These are phyloP conservation scores for Phytophthora agathidicida DNA, from an alignment of 352 stramenopile genomes.

Conservation along the genomic window DNA sequence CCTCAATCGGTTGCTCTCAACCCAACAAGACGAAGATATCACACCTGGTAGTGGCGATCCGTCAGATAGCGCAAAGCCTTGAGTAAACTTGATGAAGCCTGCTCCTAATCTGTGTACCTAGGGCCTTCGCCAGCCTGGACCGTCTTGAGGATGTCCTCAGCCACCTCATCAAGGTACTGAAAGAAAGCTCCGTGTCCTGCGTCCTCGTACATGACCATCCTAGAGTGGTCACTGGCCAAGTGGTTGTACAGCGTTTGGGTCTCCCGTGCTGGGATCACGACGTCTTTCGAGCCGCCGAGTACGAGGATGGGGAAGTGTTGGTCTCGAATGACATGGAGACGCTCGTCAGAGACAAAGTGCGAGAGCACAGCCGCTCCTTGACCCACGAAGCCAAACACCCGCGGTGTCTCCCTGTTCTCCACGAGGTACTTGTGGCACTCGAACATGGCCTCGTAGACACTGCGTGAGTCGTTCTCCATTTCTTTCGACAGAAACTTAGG, in stretches of 20 bases:
- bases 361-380: conserved; percentile 40
- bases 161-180: conserved; percentile 51
- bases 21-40: too few species aligned
- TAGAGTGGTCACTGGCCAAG: conserved; percentile 36
- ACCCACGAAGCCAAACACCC: conserved; percentile 39
- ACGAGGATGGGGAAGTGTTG: conserved; percentile 43
- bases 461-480: conserved; percentile 32
- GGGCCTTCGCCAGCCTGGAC: conserved; percentile 15
- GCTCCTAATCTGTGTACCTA: too few species aligned
- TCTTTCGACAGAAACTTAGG: conserved; percentile 35
- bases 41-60: too few species aligned
- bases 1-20: conserved; percentile 26
- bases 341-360: conserved; percentile 47
- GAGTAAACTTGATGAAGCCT: too few species aligned
- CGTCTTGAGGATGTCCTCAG: conserved; percentile 36
- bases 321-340: conserved; percentile 44
- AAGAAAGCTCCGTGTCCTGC: conserved; percentile 48
- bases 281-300: conserved; percentile 36
- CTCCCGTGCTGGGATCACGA: conserved; percentile 35
- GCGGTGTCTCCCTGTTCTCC: conserved; percentile 27
- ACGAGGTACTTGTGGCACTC: conserved; percentile 44
- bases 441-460: conserved; percentile 36
- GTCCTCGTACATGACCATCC: conserved; percentile 43
- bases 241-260: conserved; percentile 33
- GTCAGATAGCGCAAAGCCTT: too few species aligned